These are phyloP conservation scores for Tuber brumale DNA, from an alignment of 495 filamentous ascomycete species.

Conservation along the genomic window DNA sequence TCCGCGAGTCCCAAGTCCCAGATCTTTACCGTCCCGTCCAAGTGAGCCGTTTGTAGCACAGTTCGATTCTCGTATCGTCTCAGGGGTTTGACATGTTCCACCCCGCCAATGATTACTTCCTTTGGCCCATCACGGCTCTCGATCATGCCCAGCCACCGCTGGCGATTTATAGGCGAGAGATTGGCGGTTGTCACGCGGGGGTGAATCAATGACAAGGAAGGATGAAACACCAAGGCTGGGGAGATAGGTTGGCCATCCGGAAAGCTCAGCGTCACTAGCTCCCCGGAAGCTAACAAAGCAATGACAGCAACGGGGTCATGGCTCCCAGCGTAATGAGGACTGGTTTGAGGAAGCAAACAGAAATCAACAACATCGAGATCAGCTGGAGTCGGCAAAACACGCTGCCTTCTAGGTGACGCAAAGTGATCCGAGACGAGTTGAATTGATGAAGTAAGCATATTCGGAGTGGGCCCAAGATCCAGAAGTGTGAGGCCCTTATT, in stretches of 20 bases:
- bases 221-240: slow-evolving; percentile 83
- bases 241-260: slow-evolving; percentile 84
- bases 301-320: slow-evolving; percentile 85
- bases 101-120: slow-evolving; percentile 69
- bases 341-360: slow-evolving; percentile 69
- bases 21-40: slow-evolving; percentile 74
- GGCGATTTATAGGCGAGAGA: slow-evolving; percentile 63
- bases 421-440: slow-evolving; percentile 71
- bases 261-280: slow-evolving; percentile 80
- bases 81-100: slow-evolving; percentile 57
- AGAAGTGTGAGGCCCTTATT: slow-evolving; percentile 76
- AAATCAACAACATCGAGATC: slow-evolving; percentile 75
- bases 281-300: slow-evolving; percentile 72
- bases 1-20: slow-evolving; percentile 90
- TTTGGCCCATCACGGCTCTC: slow-evolving; percentile 57
- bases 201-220: slow-evolving; percentile 74
- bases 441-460: slow-evolving; percentile 85
- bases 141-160: slow-evolving; percentile 78
- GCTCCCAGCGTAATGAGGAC: slow-evolving; percentile 76
- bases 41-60: slow-evolving; percentile 73
- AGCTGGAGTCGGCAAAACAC: slow-evolving; percentile 68
- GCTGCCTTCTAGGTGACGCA: slow-evolving; percentile 59
- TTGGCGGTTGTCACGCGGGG: slow-evolving; percentile 70
- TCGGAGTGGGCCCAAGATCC: slow-evolving; percentile 80
- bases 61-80: slow-evolving; percentile 75